A percentile compares a stretch with the other conserved stretches of the same genome.
These are phyloP conservation scores for Umbelopsis sp. DNA, from an alignment of 192 early-diverging fungal genomes.

Conservation along the genomic window DNA sequence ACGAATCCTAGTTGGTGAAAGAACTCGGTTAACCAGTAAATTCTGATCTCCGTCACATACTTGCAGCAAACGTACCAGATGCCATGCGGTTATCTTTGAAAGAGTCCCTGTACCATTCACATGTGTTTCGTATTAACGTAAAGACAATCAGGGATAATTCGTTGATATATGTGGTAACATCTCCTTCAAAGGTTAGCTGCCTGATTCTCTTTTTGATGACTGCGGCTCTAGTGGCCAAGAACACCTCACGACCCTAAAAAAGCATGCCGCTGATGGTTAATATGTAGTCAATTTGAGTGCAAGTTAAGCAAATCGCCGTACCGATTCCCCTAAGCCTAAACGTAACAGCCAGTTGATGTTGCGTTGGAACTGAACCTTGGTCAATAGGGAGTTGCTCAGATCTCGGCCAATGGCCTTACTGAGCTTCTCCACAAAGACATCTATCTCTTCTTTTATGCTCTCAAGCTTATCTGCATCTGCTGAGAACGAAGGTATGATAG, in stretches of 20 bases:
- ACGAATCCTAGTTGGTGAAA: slow-evolving; percentile 67
- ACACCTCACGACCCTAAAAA: slow-evolving; percentile 81
- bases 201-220: slow-evolving; percentile 79
- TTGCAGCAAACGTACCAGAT: slow-evolving; percentile 55
- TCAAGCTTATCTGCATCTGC: slow-evolving; percentile 34
- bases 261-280: background rate
- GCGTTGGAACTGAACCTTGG: slow-evolving; percentile 77
- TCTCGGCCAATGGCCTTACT: slow-evolving; percentile 57
- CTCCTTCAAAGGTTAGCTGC: slow-evolving; percentile 88
- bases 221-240: slow-evolving; percentile 73
- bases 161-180: slow-evolving; percentile 82
- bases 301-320: slow-evolving; percentile 18
- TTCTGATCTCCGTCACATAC: background rate
- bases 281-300: background rate
- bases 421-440: slow-evolving; percentile 46
- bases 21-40: background rate
- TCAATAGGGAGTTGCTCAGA: slow-evolving; percentile 78
- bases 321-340: slow-evolving; percentile 74
- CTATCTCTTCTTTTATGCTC: slow-evolving; percentile 44
- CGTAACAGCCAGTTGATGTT: slow-evolving; percentile 81
- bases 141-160: slow-evolving; percentile 90
- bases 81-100: slow-evolving; percentile 90
- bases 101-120: slow-evolving; percentile 92
- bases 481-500: slow-evolving; percentile 16
- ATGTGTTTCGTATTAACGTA: slow-evolving; percentile 90